Evolutionary conservation across 164 flowering plant species (phyloP), one percentile per base, ranked within the genome.

Genomic region (Taxillus chinensis): DNA sequence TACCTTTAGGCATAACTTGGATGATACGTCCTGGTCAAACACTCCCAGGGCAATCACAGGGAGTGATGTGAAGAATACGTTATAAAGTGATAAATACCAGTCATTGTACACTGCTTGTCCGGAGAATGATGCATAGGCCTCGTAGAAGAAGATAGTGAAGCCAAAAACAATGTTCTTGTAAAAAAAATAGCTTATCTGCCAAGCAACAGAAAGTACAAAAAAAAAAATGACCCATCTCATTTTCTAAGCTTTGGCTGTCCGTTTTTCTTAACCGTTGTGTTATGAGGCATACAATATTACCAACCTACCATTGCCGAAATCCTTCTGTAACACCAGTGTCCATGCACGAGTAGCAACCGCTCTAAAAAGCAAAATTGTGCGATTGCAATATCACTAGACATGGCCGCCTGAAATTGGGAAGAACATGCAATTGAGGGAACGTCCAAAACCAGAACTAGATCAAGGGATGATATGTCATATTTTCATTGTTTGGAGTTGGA

Each of bases 301-400:
- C 54, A 51, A 51, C 54, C 39, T 74, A 84, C 89, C 89, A 84
- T 84, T 15, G 75, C 60, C 42, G 89, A 63, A 14, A 82, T 81
- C 72, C 86, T 74, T 63, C 80, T 64, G 63, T 82, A 84, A 69
- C 86, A 84, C 89, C 89, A 84, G 59, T 84, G 86, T n/a, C 89
- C 86, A 67, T 84, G 89, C 48, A 84, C 84, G 38, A 84, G 84
- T 7, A 84, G 72, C 58, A 84, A 62, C 17, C 84, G 81, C 68
- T 82, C 84, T 73, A 82, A 61, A 64, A 53, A 84, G 0, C 82
- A 80, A 61, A 84, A 84, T 64, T 84, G 84, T 7, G 84, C 84
- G 45, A 84, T 76, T 43, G 89, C 78, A 63, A 84, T 71, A 59
- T 84, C 89, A 70, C 89, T 84, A 15, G 86, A 72, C 89, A 84